Base-by-base conservation (phyloP, 306 rosid genomes). In the Cicer bijugum region DNA sequence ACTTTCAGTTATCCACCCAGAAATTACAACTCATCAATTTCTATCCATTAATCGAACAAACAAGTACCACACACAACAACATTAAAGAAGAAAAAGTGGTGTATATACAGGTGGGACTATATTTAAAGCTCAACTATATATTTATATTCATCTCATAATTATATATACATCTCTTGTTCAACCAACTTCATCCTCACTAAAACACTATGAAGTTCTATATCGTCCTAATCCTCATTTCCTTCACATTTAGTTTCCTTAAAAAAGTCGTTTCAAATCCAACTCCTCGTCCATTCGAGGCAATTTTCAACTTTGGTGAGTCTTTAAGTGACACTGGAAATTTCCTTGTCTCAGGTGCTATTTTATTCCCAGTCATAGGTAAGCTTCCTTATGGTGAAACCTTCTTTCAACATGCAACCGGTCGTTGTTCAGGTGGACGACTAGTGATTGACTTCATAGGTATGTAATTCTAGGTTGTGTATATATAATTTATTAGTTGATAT, bases 261-360 rank as follows among this genome's bases (percentile, higher is more conserved):
- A 20, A 60, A 46, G 86, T 51, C 35, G 67, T 43, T 19, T 63
- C 88, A 45, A 12, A 20, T 76, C 65, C 78, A 6, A 68, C 51
- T 69, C 55, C 74, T 81, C 14, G 11, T 51, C 80, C 80, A 53
- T 88, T 82, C 55, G 56, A 84, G 9, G 86, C 91, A 9, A 81
- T 90, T 77, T 86, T 88, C 33, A 28, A 28, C 33, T 28, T 28
- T 28, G 33, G 33, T 28, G 33, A 28, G 4, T 28, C 33, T 28
- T 73, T 91, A 6, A 88, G 97, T 74, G 97, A 90, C 87, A 90
- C 92, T 0, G 96, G 92, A 76, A 91, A 88, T 69, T 80, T 84
- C 38, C 84, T 91, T 65, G 83, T 69, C 35, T 85, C 91, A 1
- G 88, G 89, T 9, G 82, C 86, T 48, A 14, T 82, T 33, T 59